These are phyloP conservation scores for Tricholoma sp. DNA, from an alignment of 768 basidiomycete species.

Conservation along the genomic window DNA sequence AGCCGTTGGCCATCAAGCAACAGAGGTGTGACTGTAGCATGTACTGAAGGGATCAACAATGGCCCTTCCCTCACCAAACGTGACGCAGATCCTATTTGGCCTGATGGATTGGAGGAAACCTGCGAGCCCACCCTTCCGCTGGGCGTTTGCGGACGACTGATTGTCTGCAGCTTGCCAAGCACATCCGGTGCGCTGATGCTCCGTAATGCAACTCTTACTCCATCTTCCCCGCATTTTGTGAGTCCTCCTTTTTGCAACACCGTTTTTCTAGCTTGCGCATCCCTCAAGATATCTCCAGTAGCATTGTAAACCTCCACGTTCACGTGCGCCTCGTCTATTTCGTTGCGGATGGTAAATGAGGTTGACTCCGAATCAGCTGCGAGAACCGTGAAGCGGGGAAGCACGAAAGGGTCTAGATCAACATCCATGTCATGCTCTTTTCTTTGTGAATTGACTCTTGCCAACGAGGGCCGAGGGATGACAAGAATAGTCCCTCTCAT, in stretches of 20 bases:
- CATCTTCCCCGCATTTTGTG: conserved; percentile 58
- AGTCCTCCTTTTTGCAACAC: conserved; percentile 57
- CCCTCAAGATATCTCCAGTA: conserved; percentile 45
- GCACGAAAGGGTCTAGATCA: conserved; percentile 46
- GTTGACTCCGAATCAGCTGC: conserved; percentile 61
- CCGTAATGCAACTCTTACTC: conserved; percentile 53
- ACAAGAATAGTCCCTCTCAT: conserved; percentile 65
- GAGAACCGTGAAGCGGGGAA: conserved; percentile 68
- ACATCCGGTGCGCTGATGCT: conserved; percentile 21
- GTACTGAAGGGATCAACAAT: conserved; percentile 57
- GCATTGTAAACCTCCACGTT: conserved; percentile 61
- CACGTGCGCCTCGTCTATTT: conserved; percentile 35
- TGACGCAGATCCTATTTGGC: conserved; percentile 19
- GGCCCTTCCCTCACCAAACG: conserved; percentile 47
- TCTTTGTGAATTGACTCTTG: conserved; percentile 21
- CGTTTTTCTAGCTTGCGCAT: conserved; percentile 59
- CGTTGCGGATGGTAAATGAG: conserved; percentile 56
- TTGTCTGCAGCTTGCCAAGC: conserved; percentile 4
- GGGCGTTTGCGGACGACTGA: conserved; percentile 28
- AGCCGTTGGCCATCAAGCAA: conserved; percentile 20
- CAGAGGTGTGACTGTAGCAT: conserved; percentile 50
- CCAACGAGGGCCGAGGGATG: conserved; percentile 34
- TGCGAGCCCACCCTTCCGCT: conserved; percentile 24
- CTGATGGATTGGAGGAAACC: conserved; percentile 21
- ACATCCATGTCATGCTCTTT: conserved; percentile 17